These are phyloP conservation scores for Tetracladium marchalianum DNA, from an alignment of 495 filamentous ascomycete genomes.

Conservation along the genomic window DNA sequence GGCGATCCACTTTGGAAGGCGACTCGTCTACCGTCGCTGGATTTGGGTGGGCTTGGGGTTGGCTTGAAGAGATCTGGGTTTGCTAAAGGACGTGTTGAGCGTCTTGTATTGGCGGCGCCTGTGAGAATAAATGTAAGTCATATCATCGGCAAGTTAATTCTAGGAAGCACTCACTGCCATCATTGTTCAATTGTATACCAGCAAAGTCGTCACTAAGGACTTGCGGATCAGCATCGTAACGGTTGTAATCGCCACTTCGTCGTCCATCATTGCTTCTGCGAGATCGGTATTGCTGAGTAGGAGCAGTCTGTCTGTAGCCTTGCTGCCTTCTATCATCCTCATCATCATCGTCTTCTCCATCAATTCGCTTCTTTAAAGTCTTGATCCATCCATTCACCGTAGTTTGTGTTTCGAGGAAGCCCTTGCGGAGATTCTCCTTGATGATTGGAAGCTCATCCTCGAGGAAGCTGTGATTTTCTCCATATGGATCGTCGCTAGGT, in stretches of 20 bases:
- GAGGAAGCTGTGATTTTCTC: conserved; percentile 75
- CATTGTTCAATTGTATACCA: conserved; percentile 69
- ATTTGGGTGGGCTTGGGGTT: conserved; percentile 46
- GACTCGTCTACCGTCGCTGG: conserved; percentile 49
- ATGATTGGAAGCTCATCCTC: conserved; percentile 95
- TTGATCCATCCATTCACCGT: conserved; percentile 91
- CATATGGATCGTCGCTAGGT: conserved; percentile 40
- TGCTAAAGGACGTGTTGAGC: conserved; percentile 54
- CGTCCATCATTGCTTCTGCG: conserved; percentile 52
- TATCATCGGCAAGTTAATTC: no score
- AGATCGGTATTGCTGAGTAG: conserved; percentile 21
- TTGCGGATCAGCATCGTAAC: conserved; percentile 93
- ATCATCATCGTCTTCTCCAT: conserved; percentile 62
- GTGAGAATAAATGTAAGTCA: conserved; percentile 1
- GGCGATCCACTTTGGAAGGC: conserved; percentile 49
- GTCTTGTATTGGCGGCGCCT: conserved; percentile 35
- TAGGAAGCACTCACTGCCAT: conserved; percentile 50
- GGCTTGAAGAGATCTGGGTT: conserved; percentile 78
- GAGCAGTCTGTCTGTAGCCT: conserved; percentile 7
- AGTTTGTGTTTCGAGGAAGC: conserved; percentile 86
- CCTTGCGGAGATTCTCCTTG: conserved; percentile 85
- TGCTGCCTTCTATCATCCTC: conserved; percentile 5
- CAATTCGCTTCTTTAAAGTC: conserved; percentile 80
- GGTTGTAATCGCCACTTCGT: conserved; percentile 71
- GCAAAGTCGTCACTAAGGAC: conserved; percentile 88